Percentiles rank a stretch among this genome's conserved stretches.
Evolutionary conservation across 306 rosid genomes (phyloP).

Genomic region (Hippophae gyantsensis): DNA sequence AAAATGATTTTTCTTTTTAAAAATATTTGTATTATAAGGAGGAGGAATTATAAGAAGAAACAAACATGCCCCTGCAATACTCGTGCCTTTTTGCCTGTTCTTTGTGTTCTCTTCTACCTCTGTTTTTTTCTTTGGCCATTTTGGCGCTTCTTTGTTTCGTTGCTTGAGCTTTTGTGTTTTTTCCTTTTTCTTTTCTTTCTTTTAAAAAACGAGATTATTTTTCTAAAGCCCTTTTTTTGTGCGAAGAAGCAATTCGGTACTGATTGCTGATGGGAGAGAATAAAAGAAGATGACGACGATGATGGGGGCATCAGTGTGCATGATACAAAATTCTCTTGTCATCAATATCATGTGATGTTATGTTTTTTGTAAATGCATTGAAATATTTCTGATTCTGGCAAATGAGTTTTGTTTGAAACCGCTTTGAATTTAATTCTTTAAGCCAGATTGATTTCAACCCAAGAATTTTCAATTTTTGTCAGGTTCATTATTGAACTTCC

Average conservation of each 20-base stretch:
- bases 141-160: too few relatives aligned
- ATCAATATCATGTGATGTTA: not conserved
- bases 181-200: too few relatives aligned
- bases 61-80: constrained; percentile 36
- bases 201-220: too few relatives aligned
- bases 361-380: not conserved
- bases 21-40: not conserved
- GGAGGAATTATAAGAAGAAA: not conserved
- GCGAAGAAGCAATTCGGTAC: too few relatives aligned
- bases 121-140: constrained; percentile 26
- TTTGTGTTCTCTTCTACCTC: constrained; percentile 19
- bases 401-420: not conserved
- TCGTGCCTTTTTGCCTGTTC: constrained; percentile 18
- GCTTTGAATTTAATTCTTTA: too few relatives aligned
- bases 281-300: too few relatives aligned
- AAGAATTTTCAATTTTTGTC: not conserved
- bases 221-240: too few relatives aligned
- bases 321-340: too few relatives aligned
- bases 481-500: not conserved
- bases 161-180: too few relatives aligned
- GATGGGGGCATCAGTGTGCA: too few relatives aligned
- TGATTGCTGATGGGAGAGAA: too few relatives aligned
- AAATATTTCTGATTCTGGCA: not conserved
- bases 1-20: not conserved
- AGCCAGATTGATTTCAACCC: not conserved